Conservation (phyloP, 371 early-diverging fungal genomes). For the Lichtheimia ramosa region DNA sequence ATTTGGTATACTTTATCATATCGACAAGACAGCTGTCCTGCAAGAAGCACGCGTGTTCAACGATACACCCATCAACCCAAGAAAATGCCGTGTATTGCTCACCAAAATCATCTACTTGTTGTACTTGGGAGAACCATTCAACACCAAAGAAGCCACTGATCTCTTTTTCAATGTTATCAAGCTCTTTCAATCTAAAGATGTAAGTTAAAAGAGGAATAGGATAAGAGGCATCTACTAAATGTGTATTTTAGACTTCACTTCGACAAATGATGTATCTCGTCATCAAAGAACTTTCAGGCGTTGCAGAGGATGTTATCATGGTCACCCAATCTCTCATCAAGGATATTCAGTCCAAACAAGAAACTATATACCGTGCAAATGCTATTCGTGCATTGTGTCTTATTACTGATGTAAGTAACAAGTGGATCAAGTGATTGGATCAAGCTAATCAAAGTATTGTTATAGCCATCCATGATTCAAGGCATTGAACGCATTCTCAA, state of each 20-base stretch:
- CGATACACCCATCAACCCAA: constrained; percentile 92
- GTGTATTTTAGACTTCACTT: constrained; percentile 67
- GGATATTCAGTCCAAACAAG: constrained; percentile 94
- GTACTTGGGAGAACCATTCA: constrained; percentile 87
- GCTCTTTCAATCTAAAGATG: constrained; percentile 96
- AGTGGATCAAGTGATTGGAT: background rate
- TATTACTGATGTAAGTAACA: constrained; percentile 84
- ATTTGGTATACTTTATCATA: constrained; percentile 57
- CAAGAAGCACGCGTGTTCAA: constrained; percentile 98
- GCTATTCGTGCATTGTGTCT: constrained; percentile 95
- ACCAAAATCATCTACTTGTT: constrained; percentile 93
- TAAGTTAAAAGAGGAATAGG: constrained; percentile 35
- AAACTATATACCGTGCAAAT: constrained; percentile 90
- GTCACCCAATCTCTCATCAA: constrained; percentile 94
- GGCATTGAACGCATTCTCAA: constrained; percentile 96
- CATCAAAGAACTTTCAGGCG: constrained; percentile 92
- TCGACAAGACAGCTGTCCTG: constrained; percentile 92
- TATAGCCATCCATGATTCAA: constrained; percentile 88
- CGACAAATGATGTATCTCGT: constrained; percentile 96
- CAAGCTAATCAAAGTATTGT: too few species aligned
- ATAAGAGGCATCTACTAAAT: background rate
- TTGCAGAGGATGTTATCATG: constrained; percentile 97
- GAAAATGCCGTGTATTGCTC: constrained; percentile 89
- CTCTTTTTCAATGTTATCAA: constrained; percentile 97
- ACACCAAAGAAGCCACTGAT: constrained; percentile 93